These are phyloP conservation scores for Cladosporium sp. DNA, from an alignment of 2,329 filamentous ascomycete genomes.

Conservation along the genomic window DNA sequence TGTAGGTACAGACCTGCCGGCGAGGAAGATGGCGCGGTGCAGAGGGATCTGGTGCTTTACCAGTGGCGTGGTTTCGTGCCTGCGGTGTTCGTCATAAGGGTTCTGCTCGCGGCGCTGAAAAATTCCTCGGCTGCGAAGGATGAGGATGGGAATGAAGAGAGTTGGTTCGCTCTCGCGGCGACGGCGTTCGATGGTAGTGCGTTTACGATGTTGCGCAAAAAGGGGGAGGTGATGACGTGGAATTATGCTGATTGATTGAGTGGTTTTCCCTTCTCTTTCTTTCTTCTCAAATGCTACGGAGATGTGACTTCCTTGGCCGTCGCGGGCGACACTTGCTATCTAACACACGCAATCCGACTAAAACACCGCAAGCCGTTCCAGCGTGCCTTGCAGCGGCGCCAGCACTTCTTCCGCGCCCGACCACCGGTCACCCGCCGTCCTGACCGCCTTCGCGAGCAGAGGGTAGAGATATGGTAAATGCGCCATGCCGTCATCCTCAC, in stretches of 20 bases:
- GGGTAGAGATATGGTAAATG: constrained; percentile 81
- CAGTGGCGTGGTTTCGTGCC: constrained; percentile 44
- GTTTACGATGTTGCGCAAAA: constrained; percentile 28
- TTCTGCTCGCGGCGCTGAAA: constrained; percentile 28
- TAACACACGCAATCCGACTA: not conserved
- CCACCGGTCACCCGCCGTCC: constrained; percentile 57
- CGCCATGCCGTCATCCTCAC: constrained; percentile 46
- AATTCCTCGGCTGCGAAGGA: constrained; percentile 14
- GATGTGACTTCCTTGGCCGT: not conserved
- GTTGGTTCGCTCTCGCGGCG: constrained; percentile 31
- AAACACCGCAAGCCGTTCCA: constrained; percentile 26
- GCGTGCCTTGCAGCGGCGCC: constrained; percentile 35
- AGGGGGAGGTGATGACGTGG: constrained; percentile 28
- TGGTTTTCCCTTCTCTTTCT: not conserved
- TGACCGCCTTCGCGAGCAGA: constrained; percentile 62
- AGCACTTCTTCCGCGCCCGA: constrained; percentile 52
- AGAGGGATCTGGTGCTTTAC: constrained; percentile 30
- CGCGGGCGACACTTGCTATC: not conserved
- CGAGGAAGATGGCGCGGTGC: constrained; percentile 4
- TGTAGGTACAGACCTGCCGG: constrained; percentile 60
- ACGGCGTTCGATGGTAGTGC: constrained; percentile 27
- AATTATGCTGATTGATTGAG: constrained; percentile 28
- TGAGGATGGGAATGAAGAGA: constrained; percentile 9
- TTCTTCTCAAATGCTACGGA: no score
- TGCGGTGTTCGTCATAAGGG: constrained; percentile 28